phyloP scores from a whole-genome alignment of 2,329 filamentous ascomycete genomes.

The Trichoderma sp. region DNA sequence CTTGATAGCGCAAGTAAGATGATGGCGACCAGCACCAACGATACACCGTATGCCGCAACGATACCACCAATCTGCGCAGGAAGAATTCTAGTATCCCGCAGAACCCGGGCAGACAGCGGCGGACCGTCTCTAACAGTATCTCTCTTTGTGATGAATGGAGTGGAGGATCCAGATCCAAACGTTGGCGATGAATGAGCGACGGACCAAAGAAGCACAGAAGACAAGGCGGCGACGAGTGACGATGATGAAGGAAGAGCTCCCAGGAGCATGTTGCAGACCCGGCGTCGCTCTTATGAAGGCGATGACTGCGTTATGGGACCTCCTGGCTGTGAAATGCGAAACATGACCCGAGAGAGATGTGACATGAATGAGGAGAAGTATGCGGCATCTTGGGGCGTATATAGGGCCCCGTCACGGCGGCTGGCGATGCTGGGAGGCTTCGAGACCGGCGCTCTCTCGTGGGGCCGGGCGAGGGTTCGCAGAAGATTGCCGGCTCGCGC shows the following conservation, averaged over 20 bases:
- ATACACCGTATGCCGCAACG: constrained; percentile 78
- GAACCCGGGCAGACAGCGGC: constrained; percentile 57
- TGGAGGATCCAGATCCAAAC: constrained; percentile 34
- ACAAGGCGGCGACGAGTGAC: constrained; percentile 34
- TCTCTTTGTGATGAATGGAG: constrained; percentile 27
- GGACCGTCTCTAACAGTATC: constrained; percentile 52
- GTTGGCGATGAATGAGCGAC: constrained; percentile 37
- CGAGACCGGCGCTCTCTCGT: constrained; percentile 34
- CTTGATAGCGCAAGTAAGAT: constrained; percentile 63
- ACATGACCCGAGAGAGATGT: constrained; percentile 52
- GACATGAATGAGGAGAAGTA: constrained; percentile 46
- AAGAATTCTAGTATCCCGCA: constrained; percentile 65
- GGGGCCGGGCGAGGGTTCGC: constrained; percentile 16
- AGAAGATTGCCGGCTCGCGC: constrained; percentile 33
- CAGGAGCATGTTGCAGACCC: constrained; percentile 46
- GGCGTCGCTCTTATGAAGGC: constrained; percentile 35
- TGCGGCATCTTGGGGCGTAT: constrained; percentile 54
- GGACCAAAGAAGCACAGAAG: constrained; percentile 33
- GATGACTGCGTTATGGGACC: constrained; percentile 42
- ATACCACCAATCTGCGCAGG: constrained; percentile 83
- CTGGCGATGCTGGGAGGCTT: constrained; percentile 52
- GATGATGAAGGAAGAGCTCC: constrained; percentile 35
- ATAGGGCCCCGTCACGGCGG: constrained; percentile 44
- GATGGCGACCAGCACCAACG: constrained; percentile 71
- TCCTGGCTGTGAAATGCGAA: constrained; percentile 51